These are phyloP conservation scores for Ramalina peruviana DNA, from an alignment of 495 filamentous ascomycete species.

Conservation along the genomic window DNA sequence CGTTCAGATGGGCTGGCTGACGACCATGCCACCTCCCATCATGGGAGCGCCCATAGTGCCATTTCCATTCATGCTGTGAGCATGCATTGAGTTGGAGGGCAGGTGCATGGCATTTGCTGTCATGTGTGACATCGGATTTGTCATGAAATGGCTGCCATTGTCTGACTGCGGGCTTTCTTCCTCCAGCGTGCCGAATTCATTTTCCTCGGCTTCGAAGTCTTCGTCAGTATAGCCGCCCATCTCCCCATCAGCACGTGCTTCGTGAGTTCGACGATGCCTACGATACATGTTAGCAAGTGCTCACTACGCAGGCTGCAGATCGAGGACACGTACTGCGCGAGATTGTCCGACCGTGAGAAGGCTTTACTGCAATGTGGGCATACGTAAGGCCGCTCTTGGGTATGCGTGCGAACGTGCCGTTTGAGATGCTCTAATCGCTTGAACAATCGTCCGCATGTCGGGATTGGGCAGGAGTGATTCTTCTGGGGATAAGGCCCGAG, in stretches of 20 bases:
- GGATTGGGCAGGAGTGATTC: constrained; percentile 97
- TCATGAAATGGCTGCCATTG: constrained; percentile 23
- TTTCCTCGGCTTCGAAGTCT: constrained; percentile 58
- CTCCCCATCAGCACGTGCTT: constrained; percentile 59
- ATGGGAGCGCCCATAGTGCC: constrained; percentile 1
- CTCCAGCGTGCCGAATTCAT: constrained; percentile 61
- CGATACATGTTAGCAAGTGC: constrained; percentile 22
- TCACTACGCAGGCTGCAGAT: constrained; percentile 57
- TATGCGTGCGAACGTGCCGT: constrained; percentile 98
- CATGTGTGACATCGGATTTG: constrained; percentile 46
- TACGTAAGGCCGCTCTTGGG: constrained; percentile 94
- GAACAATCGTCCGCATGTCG: constrained; percentile 90
- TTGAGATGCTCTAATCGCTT: constrained; percentile 98
- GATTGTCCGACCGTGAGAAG: constrained; percentile 94
- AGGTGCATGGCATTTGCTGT: constrained; percentile 24
- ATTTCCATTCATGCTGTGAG: neutral
- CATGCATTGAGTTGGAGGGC: constrained; percentile 26
- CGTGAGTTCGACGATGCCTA: constrained; percentile 92
- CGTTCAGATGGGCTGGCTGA: neutral
- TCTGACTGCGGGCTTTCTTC: constrained; percentile 50
- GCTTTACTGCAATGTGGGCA: constrained; percentile 97
- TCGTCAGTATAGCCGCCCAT: constrained; percentile 52
- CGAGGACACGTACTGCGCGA: constrained; percentile 72
- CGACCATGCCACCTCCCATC: neutral
- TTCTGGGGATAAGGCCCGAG: constrained; percentile 93